These are phyloP conservation scores for Aspergillus baeticus DNA, from an alignment of 495 filamentous ascomycete genomes.

Conservation along the genomic window DNA sequence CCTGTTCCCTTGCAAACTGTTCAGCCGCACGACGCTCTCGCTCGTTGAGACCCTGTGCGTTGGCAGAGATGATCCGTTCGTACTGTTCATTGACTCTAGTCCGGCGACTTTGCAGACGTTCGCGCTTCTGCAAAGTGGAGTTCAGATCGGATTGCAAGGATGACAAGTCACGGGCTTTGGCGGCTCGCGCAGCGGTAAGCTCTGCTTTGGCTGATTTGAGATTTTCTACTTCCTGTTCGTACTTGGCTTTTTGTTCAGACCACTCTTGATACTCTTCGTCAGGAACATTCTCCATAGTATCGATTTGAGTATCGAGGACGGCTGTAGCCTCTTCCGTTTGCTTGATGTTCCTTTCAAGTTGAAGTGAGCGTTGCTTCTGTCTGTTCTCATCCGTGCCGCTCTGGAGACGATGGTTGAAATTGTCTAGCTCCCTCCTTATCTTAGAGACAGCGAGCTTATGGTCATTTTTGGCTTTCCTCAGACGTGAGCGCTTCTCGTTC, in stretches of 20 bases:
- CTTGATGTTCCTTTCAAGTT: slow-evolving; percentile 73
- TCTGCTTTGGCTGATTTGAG: slow-evolving; percentile 60
- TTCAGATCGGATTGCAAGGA: slow-evolving; percentile 64
- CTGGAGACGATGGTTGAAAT: slow-evolving; percentile 62
- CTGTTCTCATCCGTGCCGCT: slow-evolving; percentile 80
- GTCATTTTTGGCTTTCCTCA: slow-evolving; percentile 75
- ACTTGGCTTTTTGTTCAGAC: slow-evolving; percentile 57
- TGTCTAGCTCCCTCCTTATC: slow-evolving; percentile 78
- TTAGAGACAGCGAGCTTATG: slow-evolving; percentile 69
- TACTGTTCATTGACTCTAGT: slow-evolving; percentile 76
- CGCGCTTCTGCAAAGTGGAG: slow-evolving; percentile 68
- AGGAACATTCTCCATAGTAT: slow-evolving; percentile 64
- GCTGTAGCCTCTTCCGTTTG: slow-evolving; percentile 77
- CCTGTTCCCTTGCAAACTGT: slow-evolving; percentile 62
- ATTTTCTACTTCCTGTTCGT: slow-evolving; percentile 60
- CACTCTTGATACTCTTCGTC: slow-evolving; percentile 63
- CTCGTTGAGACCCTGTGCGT: slow-evolving; percentile 71
- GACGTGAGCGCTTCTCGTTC: slow-evolving; percentile 69
- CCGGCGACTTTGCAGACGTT: slow-evolving; percentile 73
- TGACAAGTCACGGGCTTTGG: slow-evolving; percentile 62
- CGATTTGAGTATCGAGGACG: slow-evolving; percentile 61
- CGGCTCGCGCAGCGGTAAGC: slow-evolving; percentile 59
- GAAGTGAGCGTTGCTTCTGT: slow-evolving; percentile 73
- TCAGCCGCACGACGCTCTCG: slow-evolving; percentile 69
- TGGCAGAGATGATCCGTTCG: slow-evolving; percentile 73